Percentiles rank a stretch among this genome's conserved stretches.
Conservation (phyloP, 345 rosid genomes). For the Nephelium lappaceum region DNA sequence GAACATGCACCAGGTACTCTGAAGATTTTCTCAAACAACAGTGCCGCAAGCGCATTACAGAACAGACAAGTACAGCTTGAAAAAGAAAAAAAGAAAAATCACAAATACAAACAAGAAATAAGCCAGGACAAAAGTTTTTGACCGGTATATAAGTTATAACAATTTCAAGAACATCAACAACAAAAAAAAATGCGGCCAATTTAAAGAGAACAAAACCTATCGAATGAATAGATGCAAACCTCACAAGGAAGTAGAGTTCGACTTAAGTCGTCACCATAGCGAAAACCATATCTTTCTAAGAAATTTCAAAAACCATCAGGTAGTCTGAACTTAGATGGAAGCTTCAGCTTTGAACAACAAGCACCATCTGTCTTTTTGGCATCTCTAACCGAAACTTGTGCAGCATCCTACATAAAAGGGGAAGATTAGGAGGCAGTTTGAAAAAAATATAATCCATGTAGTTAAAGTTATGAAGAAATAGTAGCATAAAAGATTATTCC, state of each 20-base stretch:
- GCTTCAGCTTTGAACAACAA: constrained; percentile 63
- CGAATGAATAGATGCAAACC: constrained; percentile 52
- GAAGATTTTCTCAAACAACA: no score
- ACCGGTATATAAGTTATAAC: background rate
- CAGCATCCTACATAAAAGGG: constrained; percentile 50
- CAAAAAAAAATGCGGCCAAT: constrained; percentile 7
- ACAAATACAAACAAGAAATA: background rate
- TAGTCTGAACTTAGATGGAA: constrained; percentile 52
- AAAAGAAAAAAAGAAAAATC: constrained; percentile 5
- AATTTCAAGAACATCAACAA: background rate
- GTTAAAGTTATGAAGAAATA: background rate
- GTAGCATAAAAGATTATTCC: background rate
- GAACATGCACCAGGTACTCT: no score
- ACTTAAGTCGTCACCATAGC: constrained; percentile 54
- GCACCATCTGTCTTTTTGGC: constrained; percentile 61
- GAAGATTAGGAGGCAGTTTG: background rate
- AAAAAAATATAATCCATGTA: constrained; percentile 5
- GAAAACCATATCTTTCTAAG: constrained; percentile 86
- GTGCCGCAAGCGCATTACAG: background rate
- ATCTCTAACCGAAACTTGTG: constrained; percentile 63
- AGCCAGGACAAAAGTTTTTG: background rate
- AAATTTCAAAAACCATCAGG: constrained; percentile 67
- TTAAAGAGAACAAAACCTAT: constrained; percentile 10
- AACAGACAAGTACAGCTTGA: background rate
- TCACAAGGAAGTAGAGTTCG: constrained; percentile 85